Evolutionary conservation across 805 yeast genomes (phyloP), one percentile per base, ranked within the genome.

Genomic region (Clavispora fructus): DNA sequence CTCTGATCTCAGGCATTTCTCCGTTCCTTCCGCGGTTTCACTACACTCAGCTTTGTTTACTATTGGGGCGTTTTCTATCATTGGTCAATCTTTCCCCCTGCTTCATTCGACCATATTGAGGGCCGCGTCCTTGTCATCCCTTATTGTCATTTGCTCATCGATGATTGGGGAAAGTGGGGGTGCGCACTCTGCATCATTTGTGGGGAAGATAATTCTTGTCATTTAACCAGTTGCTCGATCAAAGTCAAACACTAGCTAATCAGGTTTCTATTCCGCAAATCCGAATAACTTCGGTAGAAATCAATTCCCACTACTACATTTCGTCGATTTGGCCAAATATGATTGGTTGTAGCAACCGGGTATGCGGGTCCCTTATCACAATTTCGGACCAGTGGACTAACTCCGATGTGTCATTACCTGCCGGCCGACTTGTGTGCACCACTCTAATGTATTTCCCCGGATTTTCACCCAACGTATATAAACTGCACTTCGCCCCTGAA

Each of bases 401-500:
- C 13, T 33, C 37, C 37, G 37, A 33, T 16, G 25, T 17, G 25
- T 17, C 35, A 31, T 33, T 33, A 17, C 37, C 11, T 33, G 25
- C 37, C 23, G 37, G 37, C 13, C 16, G 13, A 14, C 26, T 6
- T 9, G 13, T 16, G n/a, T 33, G 37, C 37, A 33, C 37, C 6
- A 8, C 39, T 31, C 4, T 16, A 16, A 4, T 16, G 16, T 37
- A 33, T 35, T 46, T 42, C 57, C 57, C 57, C 57, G 52, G 54
- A 50, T 44, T 54, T 54, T 54, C 54, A 54, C 42, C 25, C 40
- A 23, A 35, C 17, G 6, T 19, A 26, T 52, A 46, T 47, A 47
- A 32, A 47, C 39, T 27, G 33, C 44, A 19, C 28, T 6, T 30
- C 16, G 40, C 39, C 44, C 41, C 35, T 33, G 27, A 28, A 30